Percentiles rank a stretch among this genome's conserved stretches.
phyloP scores from a whole-genome alignment of 2,329 filamentous ascomycete species.

The Plenodomus biglobosus region DNA sequence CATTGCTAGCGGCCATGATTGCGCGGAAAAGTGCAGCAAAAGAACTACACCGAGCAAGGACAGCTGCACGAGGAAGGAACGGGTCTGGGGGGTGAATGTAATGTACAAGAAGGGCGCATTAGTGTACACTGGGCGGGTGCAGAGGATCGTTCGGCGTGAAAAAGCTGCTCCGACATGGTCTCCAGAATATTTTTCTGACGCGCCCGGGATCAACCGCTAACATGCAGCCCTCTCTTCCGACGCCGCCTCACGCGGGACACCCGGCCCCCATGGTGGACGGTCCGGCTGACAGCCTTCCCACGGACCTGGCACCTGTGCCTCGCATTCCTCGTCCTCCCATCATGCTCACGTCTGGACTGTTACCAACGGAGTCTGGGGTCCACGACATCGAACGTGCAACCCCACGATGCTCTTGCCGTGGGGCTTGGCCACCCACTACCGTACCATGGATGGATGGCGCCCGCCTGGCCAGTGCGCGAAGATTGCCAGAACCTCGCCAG shows the following conservation, averaged over 20 bases:
- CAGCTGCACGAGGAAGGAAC: slow-evolving; percentile 29
- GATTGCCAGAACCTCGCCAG: slow-evolving; percentile 4
- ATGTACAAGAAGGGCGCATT: slow-evolving; percentile 38
- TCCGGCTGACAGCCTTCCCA: background rate
- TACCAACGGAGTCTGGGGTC: background rate
- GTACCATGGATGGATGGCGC: background rate
- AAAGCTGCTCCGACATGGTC: slow-evolving; percentile 6
- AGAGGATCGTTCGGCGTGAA: background rate
- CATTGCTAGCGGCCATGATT: slow-evolving; percentile 39
- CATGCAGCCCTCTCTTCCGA: slow-evolving; percentile 14
- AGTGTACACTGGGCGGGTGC: slow-evolving; percentile 28
- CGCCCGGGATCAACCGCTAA: slow-evolving; percentile 27
- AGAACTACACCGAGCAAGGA: slow-evolving; percentile 22
- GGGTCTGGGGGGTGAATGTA: slow-evolving; percentile 19
- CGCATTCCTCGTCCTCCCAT: background rate
- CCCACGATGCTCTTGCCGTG: background rate
- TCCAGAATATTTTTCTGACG: slow-evolving; percentile 34
- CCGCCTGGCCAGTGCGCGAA: background rate
- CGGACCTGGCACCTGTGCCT: background rate
- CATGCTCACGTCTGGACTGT: background rate
- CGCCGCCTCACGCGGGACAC: slow-evolving; percentile 8
- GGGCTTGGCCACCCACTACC: background rate
- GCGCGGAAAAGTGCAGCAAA: slow-evolving; percentile 9
- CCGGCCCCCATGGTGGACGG: slow-evolving; percentile 5
- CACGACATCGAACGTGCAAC: background rate